phyloP scores from a whole-genome alignment of 2,329 filamentous ascomycete species.

The Acephala macrosclerotiorum region DNA sequence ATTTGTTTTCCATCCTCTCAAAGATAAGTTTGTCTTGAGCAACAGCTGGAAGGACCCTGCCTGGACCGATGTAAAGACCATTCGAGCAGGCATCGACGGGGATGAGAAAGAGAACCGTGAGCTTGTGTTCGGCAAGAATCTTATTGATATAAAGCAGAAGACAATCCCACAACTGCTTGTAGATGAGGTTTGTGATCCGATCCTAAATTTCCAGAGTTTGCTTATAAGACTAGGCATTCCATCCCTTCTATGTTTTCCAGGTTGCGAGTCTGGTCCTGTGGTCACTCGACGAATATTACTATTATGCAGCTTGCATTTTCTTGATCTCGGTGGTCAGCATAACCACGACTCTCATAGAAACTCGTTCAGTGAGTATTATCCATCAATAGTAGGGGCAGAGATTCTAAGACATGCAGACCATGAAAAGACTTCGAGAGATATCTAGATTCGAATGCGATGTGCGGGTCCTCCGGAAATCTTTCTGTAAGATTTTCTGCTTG shows the following conservation, averaged over 20 bases:
- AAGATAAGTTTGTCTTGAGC: conserved; percentile 86
- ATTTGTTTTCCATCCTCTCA: conserved; percentile 87
- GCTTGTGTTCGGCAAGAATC: conserved; percentile 85
- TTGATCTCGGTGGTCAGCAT: conserved; percentile 94
- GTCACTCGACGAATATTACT: conserved; percentile 97
- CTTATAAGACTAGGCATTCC: conserved; percentile 71
- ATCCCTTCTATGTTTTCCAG: conserved; percentile 98
- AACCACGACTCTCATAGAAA: conserved; percentile 87
- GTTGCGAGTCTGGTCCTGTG: conserved; percentile 92
- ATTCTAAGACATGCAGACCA: conserved; percentile 63
- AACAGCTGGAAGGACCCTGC: conserved; percentile 93
- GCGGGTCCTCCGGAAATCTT: conserved; percentile 89
- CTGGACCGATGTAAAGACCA: conserved; percentile 80
- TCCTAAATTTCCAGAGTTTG: conserved; percentile 13
- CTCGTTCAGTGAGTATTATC: conserved; percentile 68
- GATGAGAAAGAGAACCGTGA: conserved; percentile 88
- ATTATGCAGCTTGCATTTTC: conserved; percentile 95
- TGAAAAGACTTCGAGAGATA: conserved; percentile 88
- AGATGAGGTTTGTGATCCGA: conserved; percentile 72
- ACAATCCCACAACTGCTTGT: conserved; percentile 81
- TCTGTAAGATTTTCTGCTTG: conserved; percentile 65
- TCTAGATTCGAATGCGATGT: conserved; percentile 96
- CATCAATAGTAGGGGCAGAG: not conserved
- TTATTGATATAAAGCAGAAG: conserved; percentile 94
- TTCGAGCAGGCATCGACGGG: conserved; percentile 82